A percentile compares a stretch with the other conserved stretches of the same genome.
These are phyloP conservation scores for Solanum tarijense DNA, from an alignment of 257 asterid genomes.

Conservation along the genomic window DNA sequence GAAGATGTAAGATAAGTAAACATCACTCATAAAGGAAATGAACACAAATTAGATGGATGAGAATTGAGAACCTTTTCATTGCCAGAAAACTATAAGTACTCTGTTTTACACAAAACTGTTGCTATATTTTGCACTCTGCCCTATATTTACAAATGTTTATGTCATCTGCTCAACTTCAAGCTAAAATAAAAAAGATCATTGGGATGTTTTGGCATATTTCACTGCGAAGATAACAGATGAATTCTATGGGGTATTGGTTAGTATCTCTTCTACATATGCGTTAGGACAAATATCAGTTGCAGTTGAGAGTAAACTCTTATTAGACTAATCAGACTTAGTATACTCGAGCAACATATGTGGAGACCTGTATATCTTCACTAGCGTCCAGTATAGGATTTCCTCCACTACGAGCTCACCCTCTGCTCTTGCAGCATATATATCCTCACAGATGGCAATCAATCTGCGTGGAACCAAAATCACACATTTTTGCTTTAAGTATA, in stretches of 20 bases:
- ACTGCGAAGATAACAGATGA: not conserved
- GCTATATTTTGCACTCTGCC: not conserved
- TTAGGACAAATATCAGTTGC: not conserved
- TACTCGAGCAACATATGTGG: slow-evolving; percentile 96
- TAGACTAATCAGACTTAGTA: slow-evolving; percentile 61
- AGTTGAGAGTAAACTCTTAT: not conserved
- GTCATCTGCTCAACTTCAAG: slow-evolving; percentile 4
- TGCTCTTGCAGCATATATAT: slow-evolving; percentile 96
- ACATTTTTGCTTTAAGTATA: not conserved
- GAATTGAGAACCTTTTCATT: not conserved
- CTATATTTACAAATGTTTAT: slow-evolving; percentile 2
- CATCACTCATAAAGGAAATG: not conserved
- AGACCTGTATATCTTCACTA: slow-evolving; percentile 89
- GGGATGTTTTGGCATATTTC: not conserved
- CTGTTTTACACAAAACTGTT: not conserved
- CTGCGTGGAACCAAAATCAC: slow-evolving; percentile 26
- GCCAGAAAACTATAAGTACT: not conserved
- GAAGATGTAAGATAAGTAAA: not conserved
- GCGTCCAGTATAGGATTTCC: slow-evolving; percentile 95
- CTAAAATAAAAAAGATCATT: not conserved
- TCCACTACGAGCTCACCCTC: slow-evolving; percentile 97
- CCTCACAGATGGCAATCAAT: slow-evolving; percentile 95
- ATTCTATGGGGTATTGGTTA: slow-evolving; percentile 3
- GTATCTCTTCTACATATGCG: not conserved
- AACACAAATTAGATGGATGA: not conserved